These are phyloP conservation scores for Emydomyces testavorans DNA, from an alignment of 2,329 filamentous ascomycete species.

Conservation along the genomic window DNA sequence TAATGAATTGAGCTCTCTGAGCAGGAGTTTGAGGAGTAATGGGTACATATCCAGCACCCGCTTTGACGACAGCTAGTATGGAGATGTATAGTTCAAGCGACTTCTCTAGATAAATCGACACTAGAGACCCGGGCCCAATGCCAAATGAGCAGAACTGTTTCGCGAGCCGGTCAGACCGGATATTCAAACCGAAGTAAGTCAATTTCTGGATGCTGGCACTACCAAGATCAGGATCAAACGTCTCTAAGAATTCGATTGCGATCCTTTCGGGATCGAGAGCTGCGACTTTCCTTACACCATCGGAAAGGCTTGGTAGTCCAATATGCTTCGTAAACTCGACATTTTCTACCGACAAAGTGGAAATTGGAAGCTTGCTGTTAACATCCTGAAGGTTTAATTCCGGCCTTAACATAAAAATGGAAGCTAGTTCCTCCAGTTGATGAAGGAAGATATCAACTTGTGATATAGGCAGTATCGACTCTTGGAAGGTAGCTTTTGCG, in stretches of 20 bases:
- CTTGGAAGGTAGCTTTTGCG: constrained; percentile 46
- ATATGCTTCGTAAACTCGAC: constrained; percentile 25
- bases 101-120: constrained; percentile 71
- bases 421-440: constrained; percentile 50
- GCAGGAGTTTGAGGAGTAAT: constrained; percentile 59
- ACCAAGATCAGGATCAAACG: constrained; percentile 31
- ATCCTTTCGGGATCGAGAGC: constrained; percentile 39
- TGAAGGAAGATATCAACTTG: constrained; percentile 47
- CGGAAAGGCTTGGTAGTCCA: constrained; percentile 38
- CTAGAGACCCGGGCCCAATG: constrained; percentile 43
- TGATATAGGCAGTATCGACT: constrained; percentile 41
- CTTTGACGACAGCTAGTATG: constrained; percentile 63
- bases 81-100: constrained; percentile 59
- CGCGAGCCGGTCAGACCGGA: constrained; percentile 53
- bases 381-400: constrained; percentile 28
- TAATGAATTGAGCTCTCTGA: constrained; percentile 49
- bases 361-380: constrained; percentile 19
- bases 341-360: constrained; percentile 43
- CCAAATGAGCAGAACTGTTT: constrained; percentile 41
- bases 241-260: constrained; percentile 54
- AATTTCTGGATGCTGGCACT: constrained; percentile 34
- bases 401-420: constrained; percentile 32
- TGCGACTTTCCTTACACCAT: constrained; percentile 46
- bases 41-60: constrained; percentile 69
- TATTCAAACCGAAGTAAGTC: constrained; percentile 56